A percentile compares a stretch with the other conserved stretches of the same genome.
These are phyloP conservation scores for Oenanthe javanica DNA, from an alignment of 140 eudicot species.

Conservation along the genomic window DNA sequence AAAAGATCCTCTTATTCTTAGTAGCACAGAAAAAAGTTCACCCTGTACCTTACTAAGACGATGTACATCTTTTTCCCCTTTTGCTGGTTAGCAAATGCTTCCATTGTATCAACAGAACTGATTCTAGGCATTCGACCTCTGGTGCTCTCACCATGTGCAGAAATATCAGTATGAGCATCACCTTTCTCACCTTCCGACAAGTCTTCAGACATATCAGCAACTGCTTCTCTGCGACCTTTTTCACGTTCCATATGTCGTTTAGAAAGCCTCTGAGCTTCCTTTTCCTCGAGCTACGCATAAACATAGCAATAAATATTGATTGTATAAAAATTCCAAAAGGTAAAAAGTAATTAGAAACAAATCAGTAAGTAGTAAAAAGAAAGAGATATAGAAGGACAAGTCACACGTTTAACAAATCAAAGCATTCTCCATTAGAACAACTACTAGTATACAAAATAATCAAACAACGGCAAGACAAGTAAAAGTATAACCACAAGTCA, in stretches of 20 bases:
- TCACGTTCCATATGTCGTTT: conserved; percentile 92
- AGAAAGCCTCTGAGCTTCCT: conserved; percentile 67
- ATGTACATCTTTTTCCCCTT: conserved; percentile 87
- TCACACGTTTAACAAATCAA: neutral
- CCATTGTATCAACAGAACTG: conserved; percentile 80
- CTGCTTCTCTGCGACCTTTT: conserved; percentile 92
- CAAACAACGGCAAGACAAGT: neutral
- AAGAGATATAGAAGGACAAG: neutral
- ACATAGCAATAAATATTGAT: neutral
- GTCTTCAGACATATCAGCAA: conserved; percentile 99
- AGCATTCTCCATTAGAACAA: neutral
- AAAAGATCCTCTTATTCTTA: neutral
- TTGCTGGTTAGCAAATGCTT: conserved; percentile 84
- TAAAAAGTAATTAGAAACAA: neutral
- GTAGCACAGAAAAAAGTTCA: neutral
- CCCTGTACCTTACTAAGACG: conserved; percentile 65
- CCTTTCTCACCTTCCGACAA: conserved; percentile 96
- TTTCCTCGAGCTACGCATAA: conserved; percentile 68
- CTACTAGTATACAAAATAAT: neutral
- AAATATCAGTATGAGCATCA: conserved; percentile 44
- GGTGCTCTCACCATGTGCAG: conserved; percentile 69
- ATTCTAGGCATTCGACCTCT: conserved; percentile 86
- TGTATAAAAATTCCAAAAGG: neutral
- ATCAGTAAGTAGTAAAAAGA: neutral
- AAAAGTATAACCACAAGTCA: neutral